Base-by-base conservation (phyloP, 768 basidiomycete genomes). In the Xerocomus brunneocitrinus region DNA sequence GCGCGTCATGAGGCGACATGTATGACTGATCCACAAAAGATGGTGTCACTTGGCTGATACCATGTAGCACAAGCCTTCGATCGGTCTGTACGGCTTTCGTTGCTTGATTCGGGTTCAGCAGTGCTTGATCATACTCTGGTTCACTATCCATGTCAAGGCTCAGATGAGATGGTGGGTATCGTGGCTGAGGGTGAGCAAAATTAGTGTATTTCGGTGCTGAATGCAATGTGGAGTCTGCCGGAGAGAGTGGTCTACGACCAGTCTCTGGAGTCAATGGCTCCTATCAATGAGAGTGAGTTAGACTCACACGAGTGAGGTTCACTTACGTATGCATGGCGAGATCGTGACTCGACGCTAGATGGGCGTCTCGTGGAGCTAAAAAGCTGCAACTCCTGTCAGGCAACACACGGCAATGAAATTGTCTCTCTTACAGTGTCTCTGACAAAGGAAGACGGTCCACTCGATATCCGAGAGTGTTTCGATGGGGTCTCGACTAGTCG, bases 71-170 rank as follows among this genome's bases (percentile, higher is more conserved):
- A 30, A 70, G 56, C 49, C 60, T 71, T 27, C 60, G 61, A 41
- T 90, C 87, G 1, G 88, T 90, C 63, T 91, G 91, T 7, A 87
- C 78, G 12, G 79, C 84, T 41, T 80, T 77, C 27, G 83, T 84
- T 3, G 81, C 78, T 24, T 80, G 83, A 58, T 74, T 75, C 54
- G 75, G 14, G 10, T 49, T 58, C 43, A 67, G 30, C 7, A 63
- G 28, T 9, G 46, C 52, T 70, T 25, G 70, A 58, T 54, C 72
- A 64, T 19, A 72, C 59, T 70, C 71, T 22, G 67, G 70, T 36
- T 72, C 73, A 35, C 72, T 69, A 64, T 47, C 83, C 76, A n/a
- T 76, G 35, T 83, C 80, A 51, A 77, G 73, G 58, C 56, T 71
- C 36, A 57, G 43, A 41, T 63, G 59, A 14, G 64, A 67, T 12